Conservation (phyloP, 495 filamentous ascomycete species). For the Daldinia decipiens region DNA sequence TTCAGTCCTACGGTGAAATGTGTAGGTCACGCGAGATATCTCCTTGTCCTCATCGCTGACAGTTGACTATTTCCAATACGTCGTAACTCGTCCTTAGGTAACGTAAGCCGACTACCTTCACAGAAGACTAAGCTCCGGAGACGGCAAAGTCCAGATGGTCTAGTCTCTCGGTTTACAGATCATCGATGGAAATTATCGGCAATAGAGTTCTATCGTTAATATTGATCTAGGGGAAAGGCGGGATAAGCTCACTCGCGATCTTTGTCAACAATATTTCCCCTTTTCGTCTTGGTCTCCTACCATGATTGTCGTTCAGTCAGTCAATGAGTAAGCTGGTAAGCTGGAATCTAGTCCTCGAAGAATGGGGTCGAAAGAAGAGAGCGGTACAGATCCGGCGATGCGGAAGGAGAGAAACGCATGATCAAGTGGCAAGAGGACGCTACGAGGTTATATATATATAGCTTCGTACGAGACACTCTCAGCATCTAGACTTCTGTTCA, state of each 20-base stretch:
- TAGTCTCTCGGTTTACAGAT: background rate
- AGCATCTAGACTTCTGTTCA: background rate
- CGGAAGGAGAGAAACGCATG: background rate
- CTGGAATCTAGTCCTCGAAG: background rate
- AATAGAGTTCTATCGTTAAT: background rate
- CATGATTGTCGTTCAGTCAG: background rate
- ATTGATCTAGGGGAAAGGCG: background rate
- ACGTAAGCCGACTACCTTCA: slow-evolving; percentile 16
- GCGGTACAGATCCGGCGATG: background rate
- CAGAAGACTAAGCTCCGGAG: slow-evolving; percentile 1
- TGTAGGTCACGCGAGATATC: slow-evolving; percentile 3
- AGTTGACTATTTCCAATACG: background rate
- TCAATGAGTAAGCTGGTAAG: background rate
- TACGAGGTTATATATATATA: background rate
- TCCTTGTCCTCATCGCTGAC: background rate
- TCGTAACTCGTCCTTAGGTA: slow-evolving; percentile 1
- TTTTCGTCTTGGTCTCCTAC: background rate
- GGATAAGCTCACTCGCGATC: background rate
- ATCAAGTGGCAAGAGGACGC: background rate
- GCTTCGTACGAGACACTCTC: background rate
- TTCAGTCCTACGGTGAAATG: background rate
- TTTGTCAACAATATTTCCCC: background rate
- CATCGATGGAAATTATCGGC: background rate
- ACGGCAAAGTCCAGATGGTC: background rate
- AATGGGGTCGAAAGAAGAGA: background rate